Percentiles rank a stretch among this genome's conserved stretches.
phyloP scores from a whole-genome alignment of 2,329 filamentous ascomycete species.

The Fusarium tupiense region DNA sequence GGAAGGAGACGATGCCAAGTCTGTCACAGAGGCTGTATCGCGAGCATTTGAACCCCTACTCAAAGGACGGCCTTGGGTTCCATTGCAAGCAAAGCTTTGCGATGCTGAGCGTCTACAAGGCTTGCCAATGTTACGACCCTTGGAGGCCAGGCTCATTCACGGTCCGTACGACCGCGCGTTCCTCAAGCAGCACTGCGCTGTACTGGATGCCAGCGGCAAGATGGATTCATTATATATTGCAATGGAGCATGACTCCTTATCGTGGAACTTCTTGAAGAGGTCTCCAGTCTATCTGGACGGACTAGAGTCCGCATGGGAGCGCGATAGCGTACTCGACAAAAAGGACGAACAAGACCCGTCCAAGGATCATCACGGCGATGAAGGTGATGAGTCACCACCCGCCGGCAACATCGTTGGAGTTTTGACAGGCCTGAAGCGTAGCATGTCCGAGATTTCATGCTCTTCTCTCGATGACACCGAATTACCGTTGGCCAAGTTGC shows the following conservation, averaged over 20 bases:
- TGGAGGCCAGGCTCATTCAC: slow-evolving; percentile 56
- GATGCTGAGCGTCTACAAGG: slow-evolving; percentile 64
- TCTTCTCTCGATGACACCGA: slow-evolving; percentile 48
- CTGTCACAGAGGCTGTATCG: slow-evolving; percentile 60
- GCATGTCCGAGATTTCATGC: slow-evolving; percentile 63
- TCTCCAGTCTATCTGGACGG: slow-evolving; percentile 61
- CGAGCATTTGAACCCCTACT: slow-evolving; percentile 61
- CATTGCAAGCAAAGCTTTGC: slow-evolving; percentile 67
- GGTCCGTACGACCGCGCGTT: slow-evolving; percentile 61
- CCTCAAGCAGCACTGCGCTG: slow-evolving; percentile 63
- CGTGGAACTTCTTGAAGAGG: slow-evolving; percentile 63
- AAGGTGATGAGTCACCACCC: slow-evolving; percentile 34
- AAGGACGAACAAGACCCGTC: slow-evolving; percentile 41
- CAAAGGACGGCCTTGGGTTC: slow-evolving; percentile 63
- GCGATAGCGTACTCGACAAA: slow-evolving; percentile 61
- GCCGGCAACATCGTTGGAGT: slow-evolving; percentile 37
- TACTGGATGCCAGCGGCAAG: slow-evolving; percentile 62
- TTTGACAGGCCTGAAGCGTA: slow-evolving; percentile 58
- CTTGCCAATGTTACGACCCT: slow-evolving; percentile 67
- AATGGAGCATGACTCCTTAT: slow-evolving; percentile 63
- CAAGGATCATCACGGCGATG: slow-evolving; percentile 44
- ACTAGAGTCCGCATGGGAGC: slow-evolving; percentile 64
- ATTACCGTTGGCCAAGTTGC: slow-evolving; percentile 49
- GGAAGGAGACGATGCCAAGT: slow-evolving; percentile 57
- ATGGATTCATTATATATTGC: slow-evolving; percentile 70